Base-by-base conservation (phyloP, 768 basidiomycete genomes). In the Coprinopsis sp. region DNA sequence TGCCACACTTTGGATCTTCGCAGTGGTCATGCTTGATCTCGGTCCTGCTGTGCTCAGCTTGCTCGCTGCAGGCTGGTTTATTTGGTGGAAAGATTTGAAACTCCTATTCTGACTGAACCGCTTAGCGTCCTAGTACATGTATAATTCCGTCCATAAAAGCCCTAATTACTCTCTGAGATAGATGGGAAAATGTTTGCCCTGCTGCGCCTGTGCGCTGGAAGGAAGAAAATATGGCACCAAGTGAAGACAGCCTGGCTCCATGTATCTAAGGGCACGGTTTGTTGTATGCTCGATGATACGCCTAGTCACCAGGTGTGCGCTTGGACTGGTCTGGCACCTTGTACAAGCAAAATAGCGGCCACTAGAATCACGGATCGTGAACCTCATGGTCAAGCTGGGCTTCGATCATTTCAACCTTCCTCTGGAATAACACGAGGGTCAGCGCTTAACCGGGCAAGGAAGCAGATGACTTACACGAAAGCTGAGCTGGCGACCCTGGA, bases 201-300 rank as follows among this genome's bases (percentile, higher is more conserved):
- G n/a, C n/a, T n/a, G n/a, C n/a, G n/a, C 30, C 30, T 31, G 8
- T 8, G 19, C 19, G 10, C 16, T 6, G 10, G 6, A 19, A 39
- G 11, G 22, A 8, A 16, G 6, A 22, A 6, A 4, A 21, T 16
- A 39, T 19, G 25, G 37, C 25, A 5, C 18, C 6, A 16, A 5
- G 16, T 11, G 12, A 37, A 7, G 8, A 10, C 7, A 10, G 8
- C 12, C 34, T 18, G 7, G 16, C 6, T 37, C 34, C 6, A 37
- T 37, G 7, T 37, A 10, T 10, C 7, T 10, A 37, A 37, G 16
- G 16, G 21, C 21, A 40, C 37, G 13, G 30, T 27, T 72, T 54
- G 37, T 68, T 87, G 30, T 87, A 55, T 76, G 86, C 84, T 83
- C 81, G 78, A 82, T 70, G 63, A 87, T 87, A 87, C 85, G 81